A percentile compares a stretch with the other conserved stretches of the same genome.
phyloP scores from a whole-genome alignment of 192 early-diverging fungal species.

The Kappamyces sp. region DNA sequence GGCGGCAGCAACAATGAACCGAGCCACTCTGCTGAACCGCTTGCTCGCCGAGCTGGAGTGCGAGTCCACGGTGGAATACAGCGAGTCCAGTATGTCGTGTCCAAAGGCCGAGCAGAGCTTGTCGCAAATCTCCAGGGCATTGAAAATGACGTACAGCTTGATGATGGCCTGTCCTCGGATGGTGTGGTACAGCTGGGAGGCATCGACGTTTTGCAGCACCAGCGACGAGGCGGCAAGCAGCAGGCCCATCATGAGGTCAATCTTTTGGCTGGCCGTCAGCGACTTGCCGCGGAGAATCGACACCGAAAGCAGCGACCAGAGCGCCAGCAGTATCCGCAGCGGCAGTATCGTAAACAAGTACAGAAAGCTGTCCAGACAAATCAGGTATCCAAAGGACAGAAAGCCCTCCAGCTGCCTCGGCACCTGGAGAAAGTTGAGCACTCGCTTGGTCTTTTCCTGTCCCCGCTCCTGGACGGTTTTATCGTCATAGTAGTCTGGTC shows the following conservation, averaged over 20 bases:
- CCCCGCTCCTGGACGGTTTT: too few relatives aligned
- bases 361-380: constrained; percentile 92
- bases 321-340: constrained; percentile 69
- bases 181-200: constrained; percentile 86
- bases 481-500: too few relatives aligned
- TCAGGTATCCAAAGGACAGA: constrained; percentile 81
- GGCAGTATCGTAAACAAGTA: constrained; percentile 95
- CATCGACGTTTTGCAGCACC: constrained; percentile 74
- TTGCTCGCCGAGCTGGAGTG: constrained; percentile 4
- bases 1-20: constrained; percentile 68
- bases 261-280: constrained; percentile 76
- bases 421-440: constrained; percentile 73
- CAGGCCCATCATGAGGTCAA: constrained; percentile 83
- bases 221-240: constrained; percentile 71
- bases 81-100: constrained; percentile 88
- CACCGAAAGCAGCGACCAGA: constrained; percentile 33
- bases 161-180: constrained; percentile 93
- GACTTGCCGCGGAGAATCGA: constrained; percentile 11
- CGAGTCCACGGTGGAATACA: constrained; percentile 69
- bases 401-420: constrained; percentile 78
- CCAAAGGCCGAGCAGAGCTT: constrained; percentile 89
- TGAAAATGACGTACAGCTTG: constrained; percentile 97
- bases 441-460: constrained; percentile 55
- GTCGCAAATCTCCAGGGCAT: constrained; percentile 92
- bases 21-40: constrained; percentile 34